These are phyloP conservation scores for Fusarium hostae DNA, from an alignment of 2,329 filamentous ascomycete species.

Conservation along the genomic window DNA sequence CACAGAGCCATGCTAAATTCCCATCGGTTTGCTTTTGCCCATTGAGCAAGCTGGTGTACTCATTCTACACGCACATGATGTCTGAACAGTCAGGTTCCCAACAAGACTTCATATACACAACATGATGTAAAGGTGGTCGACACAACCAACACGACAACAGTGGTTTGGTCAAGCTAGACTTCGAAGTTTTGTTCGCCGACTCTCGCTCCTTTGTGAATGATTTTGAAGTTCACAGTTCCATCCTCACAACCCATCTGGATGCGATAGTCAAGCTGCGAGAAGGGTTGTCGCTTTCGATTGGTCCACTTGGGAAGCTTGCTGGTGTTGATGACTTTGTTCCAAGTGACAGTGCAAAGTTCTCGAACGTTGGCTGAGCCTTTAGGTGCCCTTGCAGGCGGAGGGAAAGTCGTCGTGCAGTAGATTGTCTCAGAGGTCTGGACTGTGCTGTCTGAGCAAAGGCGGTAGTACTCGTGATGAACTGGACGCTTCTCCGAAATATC, in stretches of 20 bases:
- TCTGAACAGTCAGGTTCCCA: background rate
- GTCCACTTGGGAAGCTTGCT: constrained; percentile 10
- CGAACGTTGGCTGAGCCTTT: background rate
- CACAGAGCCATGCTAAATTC: background rate
- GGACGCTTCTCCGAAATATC: constrained; percentile 3
- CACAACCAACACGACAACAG: background rate
- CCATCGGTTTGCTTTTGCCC: too few species aligned
- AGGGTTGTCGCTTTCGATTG: constrained; percentile 8
- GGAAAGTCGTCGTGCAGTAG: background rate
- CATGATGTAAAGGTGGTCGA: background rate
- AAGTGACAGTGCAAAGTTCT: constrained; percentile 33
- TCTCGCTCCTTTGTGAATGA: constrained; percentile 9
- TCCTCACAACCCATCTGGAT: constrained; percentile 40
- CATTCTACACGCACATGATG: background rate
- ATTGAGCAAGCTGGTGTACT: background rate
- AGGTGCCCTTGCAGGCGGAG: background rate
- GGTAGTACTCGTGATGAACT: background rate
- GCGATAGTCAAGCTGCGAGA: background rate
- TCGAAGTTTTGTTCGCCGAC: constrained; percentile 34
- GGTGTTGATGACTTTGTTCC: background rate
- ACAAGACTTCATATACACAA: background rate
- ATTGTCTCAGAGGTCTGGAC: accelerated
- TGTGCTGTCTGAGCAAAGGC: accelerated
- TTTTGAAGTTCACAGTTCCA: constrained; percentile 34
- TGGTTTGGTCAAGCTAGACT: constrained; percentile 25